Percentiles rank a stretch among this genome's conserved stretches.
These are phyloP conservation scores for Candida ficus DNA, from an alignment of 805 yeast species.

Conservation along the genomic window DNA sequence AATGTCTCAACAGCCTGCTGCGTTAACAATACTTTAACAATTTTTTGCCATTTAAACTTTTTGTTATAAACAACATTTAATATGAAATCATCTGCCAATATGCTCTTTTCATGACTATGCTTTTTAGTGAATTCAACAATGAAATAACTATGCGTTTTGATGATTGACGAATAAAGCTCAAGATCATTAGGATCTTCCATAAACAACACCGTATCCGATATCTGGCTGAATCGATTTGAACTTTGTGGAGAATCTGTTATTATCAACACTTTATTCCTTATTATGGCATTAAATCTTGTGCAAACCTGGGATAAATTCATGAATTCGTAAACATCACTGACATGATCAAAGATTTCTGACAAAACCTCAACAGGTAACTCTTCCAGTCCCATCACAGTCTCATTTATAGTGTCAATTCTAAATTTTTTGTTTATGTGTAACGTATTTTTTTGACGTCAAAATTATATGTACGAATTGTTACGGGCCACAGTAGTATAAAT, in stretches of 20 bases:
- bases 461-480: no score
- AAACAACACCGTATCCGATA: conserved; percentile 5
- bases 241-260: conserved; percentile 14
- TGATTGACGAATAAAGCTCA: neutral
- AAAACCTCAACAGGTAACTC: conserved; percentile 20
- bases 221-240: conserved; percentile 11
- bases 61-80: conserved; percentile 9
- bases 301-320: conserved; percentile 13
- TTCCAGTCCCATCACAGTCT: conserved; percentile 3
- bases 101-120: neutral
- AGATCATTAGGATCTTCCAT: conserved; percentile 1
- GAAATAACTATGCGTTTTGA: conserved; percentile 10
- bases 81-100: conserved; percentile 9
- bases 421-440: neutral
- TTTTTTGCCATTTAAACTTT: conserved; percentile 3
- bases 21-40: conserved; percentile 13
- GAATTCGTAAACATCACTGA: conserved; percentile 18
- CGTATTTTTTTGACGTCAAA: no score
- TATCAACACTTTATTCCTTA: conserved; percentile 15
- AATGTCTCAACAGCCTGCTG: conserved; percentile 4
- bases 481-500: neutral
- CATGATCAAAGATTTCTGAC: conserved; percentile 7
- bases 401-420: no score
- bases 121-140: conserved; percentile 13
- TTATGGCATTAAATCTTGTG: conserved; percentile 11